Base-by-base conservation (phyloP, 306 rosid genomes). In the Cucurbita ficifolia region DNA sequence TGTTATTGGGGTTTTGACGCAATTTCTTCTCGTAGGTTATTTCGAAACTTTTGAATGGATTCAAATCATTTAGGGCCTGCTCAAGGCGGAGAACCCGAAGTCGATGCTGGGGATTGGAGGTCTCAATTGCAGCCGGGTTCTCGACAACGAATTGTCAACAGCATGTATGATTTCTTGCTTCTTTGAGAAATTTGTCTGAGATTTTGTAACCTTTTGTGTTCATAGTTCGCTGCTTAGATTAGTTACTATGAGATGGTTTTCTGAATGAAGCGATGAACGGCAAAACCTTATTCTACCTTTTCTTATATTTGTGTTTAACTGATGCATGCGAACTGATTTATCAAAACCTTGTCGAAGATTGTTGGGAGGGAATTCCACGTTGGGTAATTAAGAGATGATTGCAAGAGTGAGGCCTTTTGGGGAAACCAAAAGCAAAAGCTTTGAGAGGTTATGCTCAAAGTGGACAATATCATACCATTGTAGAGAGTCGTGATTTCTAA, bases 1-100 rank as follows among this genome's bases (percentile, higher is more conserved):
- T 35, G 21, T 33, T 60, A 14, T 5, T 60, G 55, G 73, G 55
- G 1, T 45, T 24, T 46, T 16, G 12, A 68, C 42, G 33, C 33
- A 22, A 4, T 24, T 11, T 19, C 14, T 45, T 68, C 39, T 5
- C 10, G 3, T 68, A 5, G 73, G 56, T 68, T 22, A n/a, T 67
- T 42, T 64, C 51, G 71, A 2, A 65, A 42, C 5, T 42, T 65
- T 46, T 68, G 73, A 68, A 81, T 84, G 88, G 87, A 84, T 63
- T 8, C 78, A 38, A 78, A 76, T 76, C 81, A 79, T 55, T 81
- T 85, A 85, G 53, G 73, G 67, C 79, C 87, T 53, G 10, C 11
- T 43, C 87, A 79, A 62, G 84, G 79, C 40, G 75, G 71, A 16
- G 83, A 82, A 56, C 75, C 83, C 73, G 24, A 77, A 33, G 53